Evolutionary conservation across 306 rosid species (phyloP).

Genomic region (Lathyrus tuberosus): DNA sequence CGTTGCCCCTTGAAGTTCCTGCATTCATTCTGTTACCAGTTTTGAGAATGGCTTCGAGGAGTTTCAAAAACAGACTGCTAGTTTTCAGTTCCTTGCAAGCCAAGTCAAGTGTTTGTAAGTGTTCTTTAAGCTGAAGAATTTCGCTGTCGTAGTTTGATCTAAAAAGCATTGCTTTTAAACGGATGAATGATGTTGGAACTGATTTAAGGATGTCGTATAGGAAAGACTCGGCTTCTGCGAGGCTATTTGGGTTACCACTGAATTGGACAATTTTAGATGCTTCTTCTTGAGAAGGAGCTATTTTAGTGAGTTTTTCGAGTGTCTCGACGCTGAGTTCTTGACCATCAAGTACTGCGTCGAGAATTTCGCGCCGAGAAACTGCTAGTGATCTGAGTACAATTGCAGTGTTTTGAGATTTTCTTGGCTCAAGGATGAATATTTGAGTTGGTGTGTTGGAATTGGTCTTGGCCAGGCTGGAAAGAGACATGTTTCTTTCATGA

Average conservation of each 20-base stretch:
- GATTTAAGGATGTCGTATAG: constrained; percentile 66
- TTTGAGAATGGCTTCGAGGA: constrained; percentile 87
- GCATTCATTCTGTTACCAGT: constrained; percentile 89
- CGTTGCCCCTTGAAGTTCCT: constrained; percentile 85
- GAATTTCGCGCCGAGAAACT: constrained; percentile 61
- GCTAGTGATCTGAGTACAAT: constrained; percentile 71
- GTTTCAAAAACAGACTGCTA: constrained; percentile 65
- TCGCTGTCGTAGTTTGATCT: constrained; percentile 62
- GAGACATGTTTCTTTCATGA: constrained; percentile 42
- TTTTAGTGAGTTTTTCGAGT: constrained; percentile 77
- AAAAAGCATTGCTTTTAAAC: constrained; percentile 77
- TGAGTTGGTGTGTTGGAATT: constrained; percentile 52
- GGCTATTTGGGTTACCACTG: constrained; percentile 60
- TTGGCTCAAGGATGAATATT: constrained; percentile 66
- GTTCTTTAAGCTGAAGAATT: constrained; percentile 59
- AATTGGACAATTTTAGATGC: constrained; percentile 62
- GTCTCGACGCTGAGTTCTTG: constrained; percentile 66
- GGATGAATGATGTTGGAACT: constrained; percentile 71
- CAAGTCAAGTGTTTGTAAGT: constrained; percentile 58
- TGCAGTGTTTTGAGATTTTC: constrained; percentile 78
- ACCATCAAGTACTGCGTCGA: constrained; percentile 69
- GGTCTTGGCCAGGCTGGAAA: constrained; percentile 43
- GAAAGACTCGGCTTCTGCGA: constrained; percentile 81
- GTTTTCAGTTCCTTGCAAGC: constrained; percentile 72
- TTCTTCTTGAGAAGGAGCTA: constrained; percentile 76